Conservation (phyloP, 306 rosid species). For the Urtica urens region DNA sequence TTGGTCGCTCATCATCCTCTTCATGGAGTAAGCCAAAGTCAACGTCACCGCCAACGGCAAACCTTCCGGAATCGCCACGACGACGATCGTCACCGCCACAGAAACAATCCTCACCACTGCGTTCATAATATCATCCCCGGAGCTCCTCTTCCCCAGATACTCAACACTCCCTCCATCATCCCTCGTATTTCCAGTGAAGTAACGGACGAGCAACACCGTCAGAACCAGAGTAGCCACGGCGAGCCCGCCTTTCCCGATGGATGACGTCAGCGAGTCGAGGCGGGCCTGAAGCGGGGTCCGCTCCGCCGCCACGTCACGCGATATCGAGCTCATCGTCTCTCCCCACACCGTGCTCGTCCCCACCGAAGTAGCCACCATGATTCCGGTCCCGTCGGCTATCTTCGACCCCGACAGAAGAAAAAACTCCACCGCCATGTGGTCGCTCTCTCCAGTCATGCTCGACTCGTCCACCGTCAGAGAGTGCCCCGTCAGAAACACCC, state of each 20-base stretch:
- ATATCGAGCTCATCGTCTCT: slow-evolving; percentile 77
- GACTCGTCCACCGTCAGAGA: slow-evolving; percentile 75
- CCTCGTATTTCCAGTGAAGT: slow-evolving; percentile 55
- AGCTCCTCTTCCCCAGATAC: slow-evolving; percentile 31
- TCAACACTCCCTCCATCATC: slow-evolving; percentile 35
- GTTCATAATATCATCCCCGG: slow-evolving; percentile 28
- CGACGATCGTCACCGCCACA: slow-evolving; percentile 72
- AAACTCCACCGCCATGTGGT: slow-evolving; percentile 61
- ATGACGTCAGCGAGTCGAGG: slow-evolving; percentile 61
- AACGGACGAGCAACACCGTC: slow-evolving; percentile 56
- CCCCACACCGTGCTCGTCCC: slow-evolving; percentile 89
- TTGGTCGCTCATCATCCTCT: slow-evolving; percentile 83
- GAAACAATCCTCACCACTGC: slow-evolving; percentile 52
- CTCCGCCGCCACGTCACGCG: slow-evolving; percentile 38
- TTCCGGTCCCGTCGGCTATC: slow-evolving; percentile 57
- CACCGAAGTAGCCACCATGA: slow-evolving; percentile 65
- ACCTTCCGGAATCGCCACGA: slow-evolving; percentile 92
- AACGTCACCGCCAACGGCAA: slow-evolving; percentile 80
- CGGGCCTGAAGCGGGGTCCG: slow-evolving; percentile 79
- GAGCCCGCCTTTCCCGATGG: slow-evolving; percentile 82
- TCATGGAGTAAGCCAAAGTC: slow-evolving; percentile 87
- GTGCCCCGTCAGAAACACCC: slow-evolving; percentile 54
- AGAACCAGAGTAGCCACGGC: slow-evolving; percentile 77
- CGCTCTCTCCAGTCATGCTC: slow-evolving; percentile 95
- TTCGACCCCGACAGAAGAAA: slow-evolving; percentile 79